Percentiles rank a stretch among this genome's conserved stretches.
Evolutionary conservation across 345 rosid genomes (phyloP).

Genomic region (Pugionium cornutum): DNA sequence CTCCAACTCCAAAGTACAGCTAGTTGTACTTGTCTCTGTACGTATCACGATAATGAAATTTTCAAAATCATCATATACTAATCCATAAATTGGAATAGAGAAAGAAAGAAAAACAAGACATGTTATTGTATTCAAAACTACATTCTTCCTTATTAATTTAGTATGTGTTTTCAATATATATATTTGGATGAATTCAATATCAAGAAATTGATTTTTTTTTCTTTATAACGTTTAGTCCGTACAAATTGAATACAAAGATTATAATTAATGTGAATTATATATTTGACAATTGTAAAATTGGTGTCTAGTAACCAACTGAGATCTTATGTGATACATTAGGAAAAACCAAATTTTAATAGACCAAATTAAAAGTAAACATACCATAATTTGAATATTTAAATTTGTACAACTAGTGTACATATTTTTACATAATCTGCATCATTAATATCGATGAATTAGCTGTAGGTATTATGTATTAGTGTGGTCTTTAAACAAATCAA

Average conservation of each 20-base stretch:
- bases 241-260: no score
- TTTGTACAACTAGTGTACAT: constrained; percentile 31
- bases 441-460: constrained; percentile 29
- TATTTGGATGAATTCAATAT: no score
- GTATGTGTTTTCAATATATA: no score
- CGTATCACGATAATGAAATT: not conserved
- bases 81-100: no score
- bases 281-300: no score
- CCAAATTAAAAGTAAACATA: constrained; percentile 6
- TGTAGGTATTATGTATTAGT: constrained; percentile 30
- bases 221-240: no score
- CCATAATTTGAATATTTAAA: constrained; percentile 16
- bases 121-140: constrained; percentile 17
- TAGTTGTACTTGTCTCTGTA: constrained; percentile 40
- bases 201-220: not conserved
- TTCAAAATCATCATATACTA: no score
- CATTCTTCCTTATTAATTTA: not conserved
- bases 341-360: not conserved
- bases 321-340: not conserved
- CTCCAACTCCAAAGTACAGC: constrained; percentile 35
- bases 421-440: constrained; percentile 30
- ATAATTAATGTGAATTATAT: no score
- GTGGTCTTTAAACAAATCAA: constrained; percentile 27
- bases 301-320: no score
- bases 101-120: constrained; percentile 9